Evolutionary conservation across 768 basidiomycete genomes (phyloP).

Genomic region (Ramaria rubella): DNA sequence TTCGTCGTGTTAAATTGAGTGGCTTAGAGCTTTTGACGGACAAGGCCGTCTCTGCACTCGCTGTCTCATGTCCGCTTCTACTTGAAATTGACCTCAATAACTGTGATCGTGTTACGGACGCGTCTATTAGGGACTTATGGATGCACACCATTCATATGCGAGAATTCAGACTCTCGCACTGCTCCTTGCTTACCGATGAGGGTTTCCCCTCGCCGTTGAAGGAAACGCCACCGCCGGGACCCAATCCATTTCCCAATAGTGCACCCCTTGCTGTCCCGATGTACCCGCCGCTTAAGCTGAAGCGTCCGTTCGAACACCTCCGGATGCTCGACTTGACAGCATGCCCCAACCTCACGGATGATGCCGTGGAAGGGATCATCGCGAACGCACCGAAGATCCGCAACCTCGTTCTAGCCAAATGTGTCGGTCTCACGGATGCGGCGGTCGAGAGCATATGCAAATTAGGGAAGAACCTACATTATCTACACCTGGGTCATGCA

Average conservation of each 20-base stretch:
- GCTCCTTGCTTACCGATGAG: slow-evolving; percentile 68
- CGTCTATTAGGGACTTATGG: slow-evolving; percentile 80
- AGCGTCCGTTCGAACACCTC: slow-evolving; percentile 69
- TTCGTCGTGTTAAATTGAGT: slow-evolving; percentile 87
- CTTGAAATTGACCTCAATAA: slow-evolving; percentile 92
- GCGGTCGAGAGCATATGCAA: slow-evolving; percentile 77
- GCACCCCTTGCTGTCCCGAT: slow-evolving; percentile 31
- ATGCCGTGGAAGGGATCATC: slow-evolving; percentile 77
- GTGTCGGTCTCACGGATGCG: slow-evolving; percentile 68
- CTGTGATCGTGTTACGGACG: slow-evolving; percentile 72
- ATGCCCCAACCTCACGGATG: slow-evolving; percentile 73
- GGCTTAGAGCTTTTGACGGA: slow-evolving; percentile 74
- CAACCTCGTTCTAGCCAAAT: slow-evolving; percentile 84
- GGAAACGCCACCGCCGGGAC: slow-evolving; percentile 35
- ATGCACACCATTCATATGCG: slow-evolving; percentile 73
- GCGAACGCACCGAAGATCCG: slow-evolving; percentile 77
- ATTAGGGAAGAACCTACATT: slow-evolving; percentile 89
- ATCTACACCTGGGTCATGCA: slow-evolving; percentile 92
- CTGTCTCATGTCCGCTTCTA: slow-evolving; percentile 72
- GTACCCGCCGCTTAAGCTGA: slow-evolving; percentile 60
- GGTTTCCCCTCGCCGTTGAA: slow-evolving; percentile 71
- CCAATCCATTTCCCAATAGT: slow-evolving; percentile 31
- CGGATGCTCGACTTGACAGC: slow-evolving; percentile 91
- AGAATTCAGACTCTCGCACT: slow-evolving; percentile 83
- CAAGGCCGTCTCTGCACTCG: slow-evolving; percentile 64